Conservation (phyloP, 148 eudicot genomes). For the Euryodendron excelsum region DNA sequence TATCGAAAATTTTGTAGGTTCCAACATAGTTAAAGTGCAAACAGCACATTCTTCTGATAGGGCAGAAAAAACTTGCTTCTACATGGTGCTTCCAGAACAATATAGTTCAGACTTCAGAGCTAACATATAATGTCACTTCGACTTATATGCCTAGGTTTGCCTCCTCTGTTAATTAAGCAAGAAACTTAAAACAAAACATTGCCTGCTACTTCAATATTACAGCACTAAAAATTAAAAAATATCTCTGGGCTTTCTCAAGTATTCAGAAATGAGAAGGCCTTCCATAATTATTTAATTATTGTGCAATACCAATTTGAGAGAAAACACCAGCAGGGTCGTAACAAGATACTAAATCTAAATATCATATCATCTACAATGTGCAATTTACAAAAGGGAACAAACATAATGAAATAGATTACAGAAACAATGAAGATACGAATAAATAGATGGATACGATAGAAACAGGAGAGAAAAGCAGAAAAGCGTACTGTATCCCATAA, state of each 20-base stretch:
- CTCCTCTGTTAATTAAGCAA: neutral
- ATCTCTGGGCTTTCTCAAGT: no score
- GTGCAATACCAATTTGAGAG: no score
- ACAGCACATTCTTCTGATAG: neutral
- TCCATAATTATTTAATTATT: no score
- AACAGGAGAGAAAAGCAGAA: neutral
- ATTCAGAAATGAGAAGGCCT: no score
- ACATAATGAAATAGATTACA: neutral
- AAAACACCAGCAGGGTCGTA: no score
- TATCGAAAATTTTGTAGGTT: neutral
- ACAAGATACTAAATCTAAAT: no score
- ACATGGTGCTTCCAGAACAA: neutral
- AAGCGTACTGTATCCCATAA: slow-evolving; percentile 91
- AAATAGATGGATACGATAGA: neutral
- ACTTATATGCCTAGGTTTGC: neutral
- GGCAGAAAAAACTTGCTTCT: neutral
- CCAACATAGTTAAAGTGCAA: neutral
- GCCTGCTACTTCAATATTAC: no score
- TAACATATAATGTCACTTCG: neutral
- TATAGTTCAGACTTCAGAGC: neutral
- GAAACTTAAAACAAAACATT: no score
- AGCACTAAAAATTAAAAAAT: no score
- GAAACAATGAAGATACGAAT: neutral
- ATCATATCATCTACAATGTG: neutral
- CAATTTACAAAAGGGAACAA: neutral